A percentile compares a stretch with the other conserved stretches of the same genome.
Conservation (phyloP, 139 green algal species). For the Haematococcus sp. region DNA sequence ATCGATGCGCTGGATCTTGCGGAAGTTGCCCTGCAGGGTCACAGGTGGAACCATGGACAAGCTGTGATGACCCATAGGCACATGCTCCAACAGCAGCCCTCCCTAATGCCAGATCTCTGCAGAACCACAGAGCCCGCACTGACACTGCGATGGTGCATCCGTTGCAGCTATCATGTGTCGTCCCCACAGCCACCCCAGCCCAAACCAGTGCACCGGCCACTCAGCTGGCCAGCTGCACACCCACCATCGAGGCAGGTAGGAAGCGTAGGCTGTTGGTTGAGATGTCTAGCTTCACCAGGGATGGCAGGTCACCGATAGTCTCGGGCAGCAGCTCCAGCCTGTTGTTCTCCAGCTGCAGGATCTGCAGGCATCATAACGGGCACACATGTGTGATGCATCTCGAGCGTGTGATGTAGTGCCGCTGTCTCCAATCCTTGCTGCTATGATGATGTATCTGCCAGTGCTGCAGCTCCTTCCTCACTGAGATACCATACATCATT, state of each 20-base stretch:
- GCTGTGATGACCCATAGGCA: no score
- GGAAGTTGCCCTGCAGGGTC: conserved; percentile 46
- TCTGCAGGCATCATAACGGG: conserved; percentile 17
- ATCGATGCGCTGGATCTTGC: conserved; percentile 67
- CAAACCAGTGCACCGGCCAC: no score
- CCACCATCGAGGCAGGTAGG: conserved; percentile 63
- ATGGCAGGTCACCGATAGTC: conserved; percentile 61
- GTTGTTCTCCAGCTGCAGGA: conserved; percentile 76
- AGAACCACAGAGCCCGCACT: no score
- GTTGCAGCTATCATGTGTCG: no score
- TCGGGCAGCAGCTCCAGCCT: conserved; percentile 70
- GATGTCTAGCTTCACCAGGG: conserved; percentile 72
- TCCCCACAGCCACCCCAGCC: no score
- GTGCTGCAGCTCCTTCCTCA: neutral
- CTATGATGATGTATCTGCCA: neutral
- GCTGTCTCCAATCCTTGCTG: no score
- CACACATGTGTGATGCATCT: neutral
- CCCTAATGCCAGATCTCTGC: no score
- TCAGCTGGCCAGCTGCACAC: no score
- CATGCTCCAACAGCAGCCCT: no score
- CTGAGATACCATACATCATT: neutral
- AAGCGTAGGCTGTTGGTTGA: conserved; percentile 72
- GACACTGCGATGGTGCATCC: no score
- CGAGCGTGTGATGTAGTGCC: neutral
- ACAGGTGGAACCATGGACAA: no score